Evolutionary conservation across 768 basidiomycete species (phyloP).

Genomic region (Mycena capillaripes): DNA sequence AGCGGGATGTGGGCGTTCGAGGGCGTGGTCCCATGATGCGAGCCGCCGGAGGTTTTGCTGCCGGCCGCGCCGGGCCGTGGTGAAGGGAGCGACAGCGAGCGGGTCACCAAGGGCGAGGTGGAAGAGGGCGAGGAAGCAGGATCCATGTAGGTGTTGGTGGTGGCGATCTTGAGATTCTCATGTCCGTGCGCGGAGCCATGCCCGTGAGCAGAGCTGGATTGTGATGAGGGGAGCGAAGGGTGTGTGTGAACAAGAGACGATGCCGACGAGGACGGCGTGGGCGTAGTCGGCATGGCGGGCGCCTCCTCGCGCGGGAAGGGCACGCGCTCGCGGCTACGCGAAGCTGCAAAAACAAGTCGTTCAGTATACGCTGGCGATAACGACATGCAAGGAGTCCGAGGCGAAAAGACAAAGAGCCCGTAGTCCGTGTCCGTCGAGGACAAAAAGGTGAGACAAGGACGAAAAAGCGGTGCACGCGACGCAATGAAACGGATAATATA

Average conservation of each 20-base stretch:
- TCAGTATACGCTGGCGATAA: neutral
- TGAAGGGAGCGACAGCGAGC: constrained; percentile 12
- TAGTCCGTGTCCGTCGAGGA: neutral
- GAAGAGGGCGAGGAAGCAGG: neutral
- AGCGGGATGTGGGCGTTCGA: constrained; percentile 35
- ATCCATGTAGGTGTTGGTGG: neutral
- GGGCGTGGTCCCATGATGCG: neutral
- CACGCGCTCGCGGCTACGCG: constrained; percentile 31
- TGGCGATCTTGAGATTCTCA: neutral
- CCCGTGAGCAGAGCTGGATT: neutral
- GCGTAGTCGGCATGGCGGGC: constrained; percentile 22
- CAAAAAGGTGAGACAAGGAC: too few species aligned
- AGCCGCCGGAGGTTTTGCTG: neutral
- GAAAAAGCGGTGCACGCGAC: neutral
- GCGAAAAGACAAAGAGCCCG: neutral
- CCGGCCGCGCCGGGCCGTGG: neutral
- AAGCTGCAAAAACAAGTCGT: constrained; percentile 7
- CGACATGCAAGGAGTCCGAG: neutral
- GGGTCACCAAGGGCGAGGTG: neutral
- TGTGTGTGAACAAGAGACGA: neutral
- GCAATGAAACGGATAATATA: neutral
- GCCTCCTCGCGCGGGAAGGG: constrained; percentile 25
- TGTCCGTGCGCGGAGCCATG: neutral
- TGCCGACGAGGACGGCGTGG: neutral
- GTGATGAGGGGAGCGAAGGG: too few species aligned